Base-by-base conservation (phyloP, 306 rosid genomes). In the Myrica gale region DNA sequence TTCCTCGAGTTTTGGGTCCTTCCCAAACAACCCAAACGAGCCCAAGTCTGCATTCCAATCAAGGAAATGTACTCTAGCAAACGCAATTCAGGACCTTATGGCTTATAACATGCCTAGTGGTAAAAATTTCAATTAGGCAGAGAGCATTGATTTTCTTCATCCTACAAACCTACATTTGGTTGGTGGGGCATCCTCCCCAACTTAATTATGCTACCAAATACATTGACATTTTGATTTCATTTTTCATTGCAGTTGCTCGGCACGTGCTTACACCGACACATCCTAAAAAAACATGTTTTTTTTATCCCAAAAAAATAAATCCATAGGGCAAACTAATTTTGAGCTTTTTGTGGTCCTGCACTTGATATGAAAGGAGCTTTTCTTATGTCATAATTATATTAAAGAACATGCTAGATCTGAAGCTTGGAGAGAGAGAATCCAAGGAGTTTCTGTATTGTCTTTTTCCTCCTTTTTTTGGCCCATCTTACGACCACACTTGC, bases 151-250 rank as follows among this genome's bases (percentile, higher is more conserved):
- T 74, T 69, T 57, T 63, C 70, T 39, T 53, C 65, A 55, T 44
- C 56, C 57, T n/a, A 61, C 37, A 55, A 65, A 69, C 74, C 61
- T 53, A 51, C 41, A 69, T 72, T 60, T 78, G 39, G 90, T 76
- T 85, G 91, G 69, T 81, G 68, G 79, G 88, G 82, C 89, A 83
- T 74, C 71, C 82, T 69, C 67, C 68, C 61, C 79, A 83, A 79
- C 83, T 75, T 79, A 67, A 70, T 39, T 74, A 26, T 76, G 56
- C 42, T 19, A 69, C 88, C 92, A 60, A 79, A 84, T 82, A 19
- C 78, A 60, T 42, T 32, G 65, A 53, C 50, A 11, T 0, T 56
- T 55, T 61, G 48, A 13, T 17, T 75, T 53, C 55, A 47, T 39
- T 53, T 53, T 58, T 50, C n/a, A 51, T 61, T 55, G 6, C 13